These are phyloP conservation scores for Cephaloascus fragrans DNA, from an alignment of 805 yeast genomes.

Conservation along the genomic window DNA sequence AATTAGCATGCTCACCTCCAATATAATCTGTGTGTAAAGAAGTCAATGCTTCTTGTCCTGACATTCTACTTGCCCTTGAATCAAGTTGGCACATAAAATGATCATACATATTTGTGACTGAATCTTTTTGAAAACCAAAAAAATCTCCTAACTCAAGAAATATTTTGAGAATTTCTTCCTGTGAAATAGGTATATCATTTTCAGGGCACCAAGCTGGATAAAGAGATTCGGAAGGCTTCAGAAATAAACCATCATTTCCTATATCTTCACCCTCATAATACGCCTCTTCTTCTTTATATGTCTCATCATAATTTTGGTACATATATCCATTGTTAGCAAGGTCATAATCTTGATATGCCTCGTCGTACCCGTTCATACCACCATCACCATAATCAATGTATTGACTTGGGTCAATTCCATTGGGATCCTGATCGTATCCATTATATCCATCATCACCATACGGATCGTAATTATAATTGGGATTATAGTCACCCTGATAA, in stretches of 20 bases:
- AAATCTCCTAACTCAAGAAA: constrained; percentile 47
- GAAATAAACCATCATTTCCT: neutral
- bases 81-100: constrained; percentile 75
- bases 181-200: constrained; percentile 6
- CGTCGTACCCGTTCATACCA: too few species aligned
- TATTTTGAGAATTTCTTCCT: constrained; percentile 47
- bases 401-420: too few species aligned
- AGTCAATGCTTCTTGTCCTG: constrained; percentile 59
- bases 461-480: too few species aligned
- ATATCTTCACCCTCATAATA: too few species aligned
- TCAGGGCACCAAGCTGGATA: neutral
- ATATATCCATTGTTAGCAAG: too few species aligned
- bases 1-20: constrained; percentile 84
- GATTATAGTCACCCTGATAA: too few species aligned
- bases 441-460: too few species aligned
- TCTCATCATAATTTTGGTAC: neutral
- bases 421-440: too few species aligned
- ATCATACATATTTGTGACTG: constrained; percentile 71
- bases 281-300: neutral
- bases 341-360: too few species aligned
- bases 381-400: too few species aligned
- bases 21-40: constrained; percentile 85
- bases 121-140: constrained; percentile 82
- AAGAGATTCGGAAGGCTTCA: neutral
- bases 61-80: constrained; percentile 75